phyloP scores from a whole-genome alignment of 1,284 basidiomycete genomes.

The Bothia castanella region DNA sequence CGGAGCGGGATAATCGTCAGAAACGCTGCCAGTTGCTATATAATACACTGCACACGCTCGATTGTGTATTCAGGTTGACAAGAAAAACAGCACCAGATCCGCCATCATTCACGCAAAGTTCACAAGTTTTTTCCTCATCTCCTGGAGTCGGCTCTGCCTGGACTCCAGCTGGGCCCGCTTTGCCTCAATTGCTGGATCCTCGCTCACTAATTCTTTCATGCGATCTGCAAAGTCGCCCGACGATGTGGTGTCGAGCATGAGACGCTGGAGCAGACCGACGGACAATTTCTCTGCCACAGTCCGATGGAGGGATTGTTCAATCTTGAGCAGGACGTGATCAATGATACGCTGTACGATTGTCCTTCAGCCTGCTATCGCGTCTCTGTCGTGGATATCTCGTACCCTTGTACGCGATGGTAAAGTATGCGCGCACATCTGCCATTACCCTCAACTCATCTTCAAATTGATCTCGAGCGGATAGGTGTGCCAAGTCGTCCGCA shows the following conservation, averaged over 20 bases:
- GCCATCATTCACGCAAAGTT: slow-evolving; percentile 19
- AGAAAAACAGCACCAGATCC: background rate
- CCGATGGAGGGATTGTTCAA: slow-evolving; percentile 49
- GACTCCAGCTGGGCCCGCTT: slow-evolving; percentile 33
- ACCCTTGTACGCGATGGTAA: slow-evolving; percentile 48
- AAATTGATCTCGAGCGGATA: slow-evolving; percentile 23
- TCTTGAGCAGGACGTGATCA: slow-evolving; percentile 48
- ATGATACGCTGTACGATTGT: slow-evolving; percentile 44
- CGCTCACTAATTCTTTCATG: slow-evolving; percentile 39
- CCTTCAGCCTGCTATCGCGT: background rate
- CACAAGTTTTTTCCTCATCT: slow-evolving; percentile 37
- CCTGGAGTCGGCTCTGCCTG: slow-evolving; percentile 28
- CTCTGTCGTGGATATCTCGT: background rate
- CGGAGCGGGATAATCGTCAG: too few relatives aligned
- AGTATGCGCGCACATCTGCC: slow-evolving; percentile 51
- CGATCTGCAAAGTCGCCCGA: slow-evolving; percentile 21
- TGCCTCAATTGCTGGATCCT: slow-evolving; percentile 39
- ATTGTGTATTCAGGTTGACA: background rate
- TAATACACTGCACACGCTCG: background rate
- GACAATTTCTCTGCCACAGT: slow-evolving; percentile 38
- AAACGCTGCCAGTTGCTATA: too few relatives aligned
- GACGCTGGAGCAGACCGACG: slow-evolving; percentile 37
- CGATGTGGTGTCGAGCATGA: slow-evolving; percentile 26
- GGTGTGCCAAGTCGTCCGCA: slow-evolving; percentile 19
- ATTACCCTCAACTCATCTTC: slow-evolving; percentile 45